Base-by-base conservation (phyloP, 495 filamentous ascomycete species). In the Durotheca rogersii region DNA sequence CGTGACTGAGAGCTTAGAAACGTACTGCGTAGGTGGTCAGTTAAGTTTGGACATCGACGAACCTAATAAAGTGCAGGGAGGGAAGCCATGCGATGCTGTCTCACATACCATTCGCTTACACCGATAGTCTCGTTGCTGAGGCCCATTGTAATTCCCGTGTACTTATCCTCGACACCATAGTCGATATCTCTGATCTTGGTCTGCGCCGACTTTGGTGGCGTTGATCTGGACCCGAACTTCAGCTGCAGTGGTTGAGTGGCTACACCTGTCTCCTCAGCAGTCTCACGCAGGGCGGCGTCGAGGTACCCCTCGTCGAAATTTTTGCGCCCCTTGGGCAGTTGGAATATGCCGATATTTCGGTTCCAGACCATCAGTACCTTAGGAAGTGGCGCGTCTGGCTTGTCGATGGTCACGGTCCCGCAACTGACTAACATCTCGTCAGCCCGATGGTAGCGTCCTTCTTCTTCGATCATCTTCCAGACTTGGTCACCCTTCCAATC, bases 291-390 rank as follows among this genome's bases (percentile, higher is more conserved):
- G 14, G 72, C 73, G 0, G 70, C 65, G 6, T 50, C 58, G 17
- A 70, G 63, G 55, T 69, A 65, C 41, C 60, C 54, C 57, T 76
- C 73, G 23, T 64, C 67, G 41, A 74, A 62, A 41, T 76, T 72
- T 51, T 72, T 69, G 46, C 73, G 60, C 14, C 73, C 73, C 49
- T 76, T 76, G 11, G 73, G 73, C 1, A 76, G 64, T 51, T 74
- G 72, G 59, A 58, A 70, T 56, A 74, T 71, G 14, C 66, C 58
- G 39, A 70, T 64, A 34, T 60, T 65, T n/a, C 60, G 67, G 63
- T 74, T 73, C 60, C 58, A 72, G 37, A 76, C 61, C 25, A 70
- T 20, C 19, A 75, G 60, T 10, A 74, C 62, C 51, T 60, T 66
- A 39, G 53, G 55, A 7, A 18, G 33, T 17, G 39, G 31, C 23